A percentile compares a stretch with the other conserved stretches of the same genome.
phyloP scores from a whole-genome alignment of 176 grass and related monocot genomes.

The Bothriochloa decipiens region DNA sequence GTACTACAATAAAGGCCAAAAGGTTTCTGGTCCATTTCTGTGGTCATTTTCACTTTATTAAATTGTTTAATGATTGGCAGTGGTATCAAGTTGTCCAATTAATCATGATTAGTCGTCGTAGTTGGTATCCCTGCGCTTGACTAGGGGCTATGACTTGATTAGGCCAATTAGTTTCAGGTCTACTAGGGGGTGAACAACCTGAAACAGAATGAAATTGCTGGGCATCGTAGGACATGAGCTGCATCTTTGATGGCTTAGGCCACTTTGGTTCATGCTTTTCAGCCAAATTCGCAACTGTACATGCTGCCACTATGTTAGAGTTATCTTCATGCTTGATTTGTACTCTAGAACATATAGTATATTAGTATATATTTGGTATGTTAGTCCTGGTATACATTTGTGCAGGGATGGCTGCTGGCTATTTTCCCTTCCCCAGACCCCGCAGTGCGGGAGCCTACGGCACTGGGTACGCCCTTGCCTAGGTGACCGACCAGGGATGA shows the following conservation, averaged over 20 bases:
- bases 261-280: neutral
- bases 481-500: neutral
- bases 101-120: neutral
- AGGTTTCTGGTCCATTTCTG: constrained; percentile 47
- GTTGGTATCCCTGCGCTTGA: neutral
- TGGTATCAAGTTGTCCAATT: neutral
- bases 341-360: neutral
- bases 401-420: too few relatives aligned
- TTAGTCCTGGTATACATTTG: neutral
- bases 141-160: neutral
- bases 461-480: too few relatives aligned
- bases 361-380: neutral
- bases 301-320: neutral
- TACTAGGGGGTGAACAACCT: neutral
- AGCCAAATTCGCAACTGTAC: neutral
- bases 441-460: too few relatives aligned
- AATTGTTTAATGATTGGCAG: neutral
- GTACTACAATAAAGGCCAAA: constrained; percentile 82
- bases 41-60: constrained; percentile 15
- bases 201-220: neutral
- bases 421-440: too few relatives aligned
- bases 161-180: neutral
- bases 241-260: neutral
- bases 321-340: neutral
- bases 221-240: neutral